Base-by-base conservation (phyloP, 2,329 filamentous ascomycete genomes). In the Aspergillus sp. region DNA sequence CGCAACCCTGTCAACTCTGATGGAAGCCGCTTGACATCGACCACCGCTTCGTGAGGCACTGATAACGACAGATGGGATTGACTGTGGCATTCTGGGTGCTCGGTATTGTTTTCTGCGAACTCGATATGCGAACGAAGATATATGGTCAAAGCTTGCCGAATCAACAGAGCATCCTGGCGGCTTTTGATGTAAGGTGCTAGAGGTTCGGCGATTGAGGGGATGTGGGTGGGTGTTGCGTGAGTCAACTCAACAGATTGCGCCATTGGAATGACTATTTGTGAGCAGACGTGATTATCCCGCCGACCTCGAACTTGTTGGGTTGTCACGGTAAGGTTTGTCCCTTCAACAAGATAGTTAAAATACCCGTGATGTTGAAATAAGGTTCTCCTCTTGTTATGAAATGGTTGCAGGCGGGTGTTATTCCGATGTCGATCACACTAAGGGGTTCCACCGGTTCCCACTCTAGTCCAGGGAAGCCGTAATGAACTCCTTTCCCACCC, bases 1-100 rank as follows among this genome's bases (percentile, higher is more conserved):
- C 81, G 75, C 53, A 45, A 45, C 4, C 76, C 79, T 38, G 77
- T 76, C 13, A 82, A 59, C 32, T 81, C 79, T 38, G 74, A 48
- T 19, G 76, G 72, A 32, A 75, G 69, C 15, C 66, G 71, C 60
- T 74, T 75, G 52, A 79, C 74, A 25, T 69, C 68, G 23, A 65
- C 58, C 12, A 72, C 69, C 25, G 67, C 66, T 58, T 74, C 70
- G 6, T 72, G 63, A 5, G 75, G 73, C n/a, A 69, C 71, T 57
- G 68, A 76, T 12, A 78, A 64, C 30, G 70, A 65, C n/a, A 78
- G 67, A 61, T 78, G 73, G 47, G 74, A 74, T 28, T 67, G 63
- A 21, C 66, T 55, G 56, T 65, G 60, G 32, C 60, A 43, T 15
- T 63, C 65, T n/a, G 62, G 64, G 21, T 68, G 60, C 19, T 64